Evolutionary conservation across 768 basidiomycete species (phyloP), one percentile per base, ranked within the genome.

Genomic region (Pleurotus salmoneostramineus): DNA sequence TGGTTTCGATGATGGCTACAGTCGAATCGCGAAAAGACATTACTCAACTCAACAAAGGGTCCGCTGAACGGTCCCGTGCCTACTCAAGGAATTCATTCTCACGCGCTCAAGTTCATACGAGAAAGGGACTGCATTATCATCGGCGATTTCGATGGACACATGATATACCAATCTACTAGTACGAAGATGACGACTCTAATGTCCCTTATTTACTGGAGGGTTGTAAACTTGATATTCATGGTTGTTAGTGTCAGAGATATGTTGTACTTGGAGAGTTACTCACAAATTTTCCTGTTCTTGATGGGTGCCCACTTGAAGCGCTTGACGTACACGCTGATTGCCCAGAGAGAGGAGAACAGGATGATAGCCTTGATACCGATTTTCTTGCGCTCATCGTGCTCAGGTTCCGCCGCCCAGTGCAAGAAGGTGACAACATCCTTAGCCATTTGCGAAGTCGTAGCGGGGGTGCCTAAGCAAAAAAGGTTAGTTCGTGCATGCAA

Each of bases 391-490:
- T 95, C 90, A 68, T 99, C 97, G 66, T 95, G 91, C 72, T 99
- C 97, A 33, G 97, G 97, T 72, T 99, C 97, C 58, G 97, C 85
- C 14, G 96, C 93, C 95, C 95, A 98, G 76, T 85, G 86, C 50
- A 98, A 76, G 88, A 98, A 98, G 2, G 91, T 93, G 47, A 84
- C 84, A 56, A 99, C 95, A 68, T 99, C 97, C 82, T 98, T 99
- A 64, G 97, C 96, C 96, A 99, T 95, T 72, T 99, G 97, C 4
- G 93, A 91, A 5, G 94, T 88, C 49, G 97, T 99, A 10, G 96
- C 93, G 11, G 97, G 95, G 3, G 97, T 98, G 50, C 91, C 92
- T 94, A 55, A 48, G 43, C 21, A n/a, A 47, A 14, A 44, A 33
- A 27, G 59, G 52, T 61, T 60, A 33, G 50, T 31, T 6, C 8